Percentiles rank a stretch among this genome's conserved stretches.
Evolutionary conservation across 768 basidiomycete species (phyloP).

Genomic region (Omphalotus guepiniiformis): DNA sequence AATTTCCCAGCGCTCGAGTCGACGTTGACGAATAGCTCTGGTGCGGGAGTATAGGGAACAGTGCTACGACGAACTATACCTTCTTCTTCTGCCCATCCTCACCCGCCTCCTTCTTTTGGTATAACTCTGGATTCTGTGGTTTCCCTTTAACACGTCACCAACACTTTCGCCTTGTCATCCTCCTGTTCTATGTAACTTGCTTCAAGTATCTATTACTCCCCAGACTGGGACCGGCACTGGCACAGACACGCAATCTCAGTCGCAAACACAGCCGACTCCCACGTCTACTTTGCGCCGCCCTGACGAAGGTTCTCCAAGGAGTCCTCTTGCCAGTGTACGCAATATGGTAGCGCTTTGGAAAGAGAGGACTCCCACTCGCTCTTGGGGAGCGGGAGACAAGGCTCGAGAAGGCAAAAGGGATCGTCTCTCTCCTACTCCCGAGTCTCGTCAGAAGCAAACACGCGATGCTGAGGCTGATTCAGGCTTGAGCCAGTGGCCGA

Average conservation of each 20-base stretch:
- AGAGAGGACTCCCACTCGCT: conserved; percentile 60
- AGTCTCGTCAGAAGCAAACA: no score
- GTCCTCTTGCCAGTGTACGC: conserved; percentile 67
- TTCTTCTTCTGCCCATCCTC: no score
- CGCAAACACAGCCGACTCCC: conserved; percentile 37
- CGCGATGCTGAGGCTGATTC: no score
- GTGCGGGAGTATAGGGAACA: conserved; percentile 25
- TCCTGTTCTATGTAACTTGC: no score
- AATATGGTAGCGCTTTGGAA: conserved; percentile 82
- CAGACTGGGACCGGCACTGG: conserved; percentile 24
- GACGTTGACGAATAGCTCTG: conserved; percentile 36
- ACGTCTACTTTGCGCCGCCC: conserved; percentile 59
- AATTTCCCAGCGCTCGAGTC: conserved; percentile 87
- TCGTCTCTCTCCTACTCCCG: background rate
- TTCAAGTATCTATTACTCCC: no score
- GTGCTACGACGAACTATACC: conserved; percentile 70
- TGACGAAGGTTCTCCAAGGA: conserved; percentile 58
- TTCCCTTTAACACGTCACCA: no score
- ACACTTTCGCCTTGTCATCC: no score
- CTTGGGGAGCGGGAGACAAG: no score
- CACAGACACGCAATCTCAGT: conserved; percentile 34
- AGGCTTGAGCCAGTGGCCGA: conserved; percentile 34
- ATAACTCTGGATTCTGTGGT: no score
- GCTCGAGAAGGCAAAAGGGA: background rate
- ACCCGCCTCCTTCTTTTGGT: no score